These are phyloP conservation scores for Akanthomyces lecanii DNA, from an alignment of 2,329 filamentous ascomycete genomes.

Conservation along the genomic window DNA sequence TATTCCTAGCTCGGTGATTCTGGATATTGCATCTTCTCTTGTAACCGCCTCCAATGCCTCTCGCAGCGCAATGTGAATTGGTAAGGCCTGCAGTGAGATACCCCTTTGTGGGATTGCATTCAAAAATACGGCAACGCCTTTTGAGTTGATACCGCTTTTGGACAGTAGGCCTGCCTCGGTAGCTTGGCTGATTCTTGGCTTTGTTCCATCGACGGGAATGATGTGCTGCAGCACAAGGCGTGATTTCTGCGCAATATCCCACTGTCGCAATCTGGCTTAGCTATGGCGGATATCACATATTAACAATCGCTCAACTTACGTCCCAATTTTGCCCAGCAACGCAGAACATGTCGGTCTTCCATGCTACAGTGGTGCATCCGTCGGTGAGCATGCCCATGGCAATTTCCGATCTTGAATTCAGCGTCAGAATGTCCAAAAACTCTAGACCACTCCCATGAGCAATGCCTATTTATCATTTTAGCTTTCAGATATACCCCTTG, in stretches of 20 bases:
- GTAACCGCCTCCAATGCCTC: too few species aligned
- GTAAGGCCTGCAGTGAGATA: slow-evolving; percentile 18
- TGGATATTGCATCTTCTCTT: too few species aligned
- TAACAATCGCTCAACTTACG: neutral
- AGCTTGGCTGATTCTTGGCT: neutral
- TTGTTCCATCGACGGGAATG: neutral
- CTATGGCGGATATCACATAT: too few species aligned
- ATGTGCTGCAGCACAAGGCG: neutral
- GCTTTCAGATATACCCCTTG: neutral
- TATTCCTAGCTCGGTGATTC: too few species aligned
- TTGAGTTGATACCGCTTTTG: slow-evolving; percentile 7
- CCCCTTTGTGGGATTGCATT: slow-evolving; percentile 27
- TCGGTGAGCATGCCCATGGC: slow-evolving; percentile 9
- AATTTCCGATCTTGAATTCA: slow-evolving; percentile 12
- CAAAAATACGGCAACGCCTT: slow-evolving; percentile 27
- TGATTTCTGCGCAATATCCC: neutral
- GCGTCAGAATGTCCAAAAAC: neutral
- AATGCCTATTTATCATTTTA: neutral
- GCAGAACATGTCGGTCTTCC: neutral
- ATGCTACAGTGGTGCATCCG: slow-evolving; percentile 12
- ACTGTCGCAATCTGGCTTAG: neutral
- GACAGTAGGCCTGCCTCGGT: slow-evolving; percentile 4
- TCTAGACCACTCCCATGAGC: neutral
- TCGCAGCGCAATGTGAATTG: slow-evolving; percentile 6
- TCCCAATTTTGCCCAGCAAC: slow-evolving; percentile 14